These are phyloP conservation scores for Fusarium newnesense DNA, from an alignment of 2,329 filamentous ascomycete species.

Conservation along the genomic window DNA sequence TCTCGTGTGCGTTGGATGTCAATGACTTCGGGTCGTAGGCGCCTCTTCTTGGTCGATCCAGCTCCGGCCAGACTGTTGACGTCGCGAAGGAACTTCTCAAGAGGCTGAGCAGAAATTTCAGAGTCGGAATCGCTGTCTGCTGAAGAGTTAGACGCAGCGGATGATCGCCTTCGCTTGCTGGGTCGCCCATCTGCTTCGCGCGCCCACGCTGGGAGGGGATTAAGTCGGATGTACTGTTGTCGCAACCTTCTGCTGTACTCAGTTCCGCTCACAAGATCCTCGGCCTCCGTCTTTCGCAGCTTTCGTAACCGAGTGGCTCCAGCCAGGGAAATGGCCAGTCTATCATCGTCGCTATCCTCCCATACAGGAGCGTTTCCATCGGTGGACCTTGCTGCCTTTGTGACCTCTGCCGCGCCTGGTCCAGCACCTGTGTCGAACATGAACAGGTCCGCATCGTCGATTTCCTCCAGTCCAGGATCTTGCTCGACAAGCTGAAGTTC, in stretches of 20 bases:
- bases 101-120: constrained; percentile 75
- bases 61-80: constrained; percentile 72
- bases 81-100: constrained; percentile 83
- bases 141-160: constrained; percentile 60
- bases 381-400: constrained; percentile 42
- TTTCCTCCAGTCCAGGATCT: constrained; percentile 66
- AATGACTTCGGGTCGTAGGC: constrained; percentile 85
- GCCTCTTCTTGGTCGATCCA: constrained; percentile 68
- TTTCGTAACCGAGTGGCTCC: constrained; percentile 81
- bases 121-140: constrained; percentile 68
- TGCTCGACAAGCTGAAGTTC: constrained; percentile 53
- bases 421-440: constrained; percentile 77
- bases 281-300: constrained; percentile 79
- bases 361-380: constrained; percentile 70
- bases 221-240: constrained; percentile 74
- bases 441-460: constrained; percentile 84
- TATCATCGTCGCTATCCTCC: constrained; percentile 97
- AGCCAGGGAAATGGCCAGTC: constrained; percentile 83
- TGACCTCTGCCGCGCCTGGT: constrained; percentile 46
- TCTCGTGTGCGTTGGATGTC: constrained; percentile 92
- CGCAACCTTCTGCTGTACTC: constrained; percentile 86
- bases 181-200: constrained; percentile 61
- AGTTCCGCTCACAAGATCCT: constrained; percentile 86
- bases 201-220: constrained; percentile 71
- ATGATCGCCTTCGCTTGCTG: constrained; percentile 63